Evolutionary conservation across 495 filamentous ascomycete species (phyloP).

Genomic region (Talaromyces ruber): DNA sequence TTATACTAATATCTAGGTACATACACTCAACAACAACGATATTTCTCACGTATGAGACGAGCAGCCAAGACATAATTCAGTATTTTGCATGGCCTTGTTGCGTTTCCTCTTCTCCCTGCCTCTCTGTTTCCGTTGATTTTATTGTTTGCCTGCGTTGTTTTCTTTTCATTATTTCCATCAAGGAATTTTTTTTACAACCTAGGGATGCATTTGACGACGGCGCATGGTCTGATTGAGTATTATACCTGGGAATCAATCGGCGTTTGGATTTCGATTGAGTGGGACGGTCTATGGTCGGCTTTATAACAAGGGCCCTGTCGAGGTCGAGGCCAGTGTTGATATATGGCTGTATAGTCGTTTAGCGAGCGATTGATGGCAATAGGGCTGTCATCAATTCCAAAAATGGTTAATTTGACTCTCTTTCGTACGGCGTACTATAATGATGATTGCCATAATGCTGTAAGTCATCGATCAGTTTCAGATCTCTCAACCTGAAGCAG

Average conservation of each 20-base stretch:
- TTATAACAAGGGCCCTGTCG: not conserved
- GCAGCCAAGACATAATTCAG: not conserved
- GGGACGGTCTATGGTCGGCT: not conserved
- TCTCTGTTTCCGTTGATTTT: slow-evolving; percentile 6
- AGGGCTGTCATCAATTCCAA: not conserved
- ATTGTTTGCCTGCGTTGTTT: slow-evolving; percentile 1
- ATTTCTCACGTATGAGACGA: not conserved
- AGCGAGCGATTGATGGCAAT: not conserved
- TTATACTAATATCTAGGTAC: not conserved
- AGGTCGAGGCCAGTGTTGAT: not conserved
- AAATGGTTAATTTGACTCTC: not conserved
- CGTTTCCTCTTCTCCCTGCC: slow-evolving; percentile 12
- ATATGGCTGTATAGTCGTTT: not conserved
- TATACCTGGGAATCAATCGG: not conserved
- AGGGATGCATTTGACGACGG: slow-evolving; percentile 6
- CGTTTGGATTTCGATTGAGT: not conserved
- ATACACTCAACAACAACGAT: not conserved
- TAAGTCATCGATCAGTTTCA: not conserved
- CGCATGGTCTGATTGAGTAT: not conserved
- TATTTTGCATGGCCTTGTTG: not conserved
- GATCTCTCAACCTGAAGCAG: not conserved
- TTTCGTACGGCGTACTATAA: not conserved
- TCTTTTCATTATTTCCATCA: not conserved
- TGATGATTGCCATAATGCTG: not conserved
- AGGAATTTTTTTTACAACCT: not conserved